phyloP scores from a whole-genome alignment of 441 rosid species.

The Kokia cookei region DNA sequence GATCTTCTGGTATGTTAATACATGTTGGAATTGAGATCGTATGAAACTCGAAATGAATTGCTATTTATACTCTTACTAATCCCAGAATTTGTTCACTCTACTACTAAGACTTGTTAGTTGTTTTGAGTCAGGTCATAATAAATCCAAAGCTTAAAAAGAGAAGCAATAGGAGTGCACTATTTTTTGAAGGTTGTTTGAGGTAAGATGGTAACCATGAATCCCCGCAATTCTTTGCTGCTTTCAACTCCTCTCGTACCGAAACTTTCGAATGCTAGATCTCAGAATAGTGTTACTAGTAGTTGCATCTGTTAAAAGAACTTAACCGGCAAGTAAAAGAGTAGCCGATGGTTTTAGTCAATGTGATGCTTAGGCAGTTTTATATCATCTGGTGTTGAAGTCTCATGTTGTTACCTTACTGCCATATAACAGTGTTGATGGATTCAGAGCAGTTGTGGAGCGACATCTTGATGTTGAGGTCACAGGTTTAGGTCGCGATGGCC shows the following conservation, averaged over 20 bases:
- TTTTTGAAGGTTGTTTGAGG: constrained; percentile 88
- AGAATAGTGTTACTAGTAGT: not conserved
- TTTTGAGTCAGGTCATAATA: constrained; percentile 67
- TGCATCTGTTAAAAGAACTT: not conserved
- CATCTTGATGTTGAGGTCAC: constrained; percentile 71
- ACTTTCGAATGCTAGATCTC: not conserved
- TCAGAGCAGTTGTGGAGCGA: constrained; percentile 81
- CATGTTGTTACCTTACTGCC: not conserved
- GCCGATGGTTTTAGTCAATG: not conserved
- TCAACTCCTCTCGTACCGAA: not conserved
- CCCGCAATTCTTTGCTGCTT: not conserved
- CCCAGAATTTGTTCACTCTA: constrained; percentile 10
- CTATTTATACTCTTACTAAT: not conserved
- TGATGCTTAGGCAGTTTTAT: not conserved
- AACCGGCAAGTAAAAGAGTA: not conserved
- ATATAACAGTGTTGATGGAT: constrained; percentile 66
- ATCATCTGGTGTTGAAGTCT: not conserved
- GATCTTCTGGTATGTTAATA: constrained; percentile 65
- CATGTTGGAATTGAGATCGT: not conserved
- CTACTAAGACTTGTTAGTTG: constrained; percentile 24
- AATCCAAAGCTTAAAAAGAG: constrained; percentile 73
- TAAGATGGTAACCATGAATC: constrained; percentile 14
- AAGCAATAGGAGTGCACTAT: constrained; percentile 59
- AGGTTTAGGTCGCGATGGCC: constrained; percentile 60
- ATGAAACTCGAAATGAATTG: not conserved